A percentile compares a stretch with the other conserved stretches of the same genome.
Evolutionary conservation across 441 rosid genomes (phyloP).

Genomic region (Croton laevigatus): DNA sequence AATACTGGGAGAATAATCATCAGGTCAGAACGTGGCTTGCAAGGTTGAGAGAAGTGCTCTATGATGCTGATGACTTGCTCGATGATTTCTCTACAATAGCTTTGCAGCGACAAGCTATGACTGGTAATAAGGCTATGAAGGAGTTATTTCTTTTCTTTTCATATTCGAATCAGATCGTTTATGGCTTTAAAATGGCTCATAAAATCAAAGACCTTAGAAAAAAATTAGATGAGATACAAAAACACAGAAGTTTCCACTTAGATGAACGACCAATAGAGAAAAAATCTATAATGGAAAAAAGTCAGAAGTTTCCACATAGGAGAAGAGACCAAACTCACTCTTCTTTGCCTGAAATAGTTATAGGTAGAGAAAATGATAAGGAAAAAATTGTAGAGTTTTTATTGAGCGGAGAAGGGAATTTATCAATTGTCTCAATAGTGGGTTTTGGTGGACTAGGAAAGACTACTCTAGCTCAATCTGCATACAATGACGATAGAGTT

Average conservation of each 20-base stretch:
- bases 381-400: neutral
- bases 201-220: constrained; percentile 11
- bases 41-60: no score
- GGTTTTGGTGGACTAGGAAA: constrained; percentile 32
- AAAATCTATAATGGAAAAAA: neutral
- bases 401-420: neutral
- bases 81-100: constrained; percentile 21
- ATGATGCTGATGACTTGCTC: no score
- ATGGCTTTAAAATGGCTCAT: constrained; percentile 16
- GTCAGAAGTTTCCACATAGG: no score
- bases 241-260: neutral
- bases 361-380: constrained; percentile 28
- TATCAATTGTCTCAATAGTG: no score
- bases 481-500: constrained; percentile 20
- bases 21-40: constrained; percentile 10
- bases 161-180: constrained; percentile 8
- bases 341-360: constrained; percentile 2
- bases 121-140: neutral
- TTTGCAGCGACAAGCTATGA: neutral
- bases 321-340: neutral
- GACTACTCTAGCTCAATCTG: constrained; percentile 30
- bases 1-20: neutral
- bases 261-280: neutral
- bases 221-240: constrained; percentile 6
- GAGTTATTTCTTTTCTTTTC: constrained; percentile 7